A percentile compares a stretch with the other conserved stretches of the same genome.
Conservation (phyloP, 2,329 filamentous ascomycete genomes). For the Paraphaeosphaeria sporulosa region DNA sequence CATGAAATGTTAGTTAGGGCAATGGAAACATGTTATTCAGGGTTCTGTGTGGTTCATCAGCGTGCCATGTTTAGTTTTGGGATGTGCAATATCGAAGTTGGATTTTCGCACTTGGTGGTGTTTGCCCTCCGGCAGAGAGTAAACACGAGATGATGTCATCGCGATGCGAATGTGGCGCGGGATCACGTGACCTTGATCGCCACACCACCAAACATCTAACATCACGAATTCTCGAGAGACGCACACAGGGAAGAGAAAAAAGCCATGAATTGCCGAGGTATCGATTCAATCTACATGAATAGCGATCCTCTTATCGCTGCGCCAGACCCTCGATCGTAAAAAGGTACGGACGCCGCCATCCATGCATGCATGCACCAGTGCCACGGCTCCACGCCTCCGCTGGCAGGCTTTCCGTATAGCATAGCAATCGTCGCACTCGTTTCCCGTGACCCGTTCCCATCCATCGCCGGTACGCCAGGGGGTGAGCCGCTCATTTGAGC, state of each 20-base stretch:
- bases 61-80: background rate
- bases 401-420: conserved; percentile 16
- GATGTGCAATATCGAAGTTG: background rate
- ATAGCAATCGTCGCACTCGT: conserved; percentile 40
- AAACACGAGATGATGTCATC: conserved; percentile 28
- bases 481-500: conserved; percentile 78
- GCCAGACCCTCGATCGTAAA: conserved; percentile 29
- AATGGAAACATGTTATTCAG: conserved; percentile 4
- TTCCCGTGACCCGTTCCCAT: conserved; percentile 33
- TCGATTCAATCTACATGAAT: conserved; percentile 47
- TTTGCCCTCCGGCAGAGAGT: background rate
- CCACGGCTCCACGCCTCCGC: conserved; percentile 1
- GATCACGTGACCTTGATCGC: conserved; percentile 28
- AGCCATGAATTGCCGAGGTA: conserved; percentile 27
- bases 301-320: conserved; percentile 24
- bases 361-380: background rate
- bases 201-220: conserved; percentile 9
- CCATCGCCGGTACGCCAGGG: conserved; percentile 43
- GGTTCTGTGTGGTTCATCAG: background rate
- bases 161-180: conserved; percentile 29
- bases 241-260: conserved; percentile 17
- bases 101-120: background rate
- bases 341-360: background rate
- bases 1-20: conserved; percentile 1
- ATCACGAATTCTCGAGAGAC: background rate